These are phyloP conservation scores for Talaromyces sp. DNA, from an alignment of 2,329 filamentous ascomycete genomes.

Conservation along the genomic window DNA sequence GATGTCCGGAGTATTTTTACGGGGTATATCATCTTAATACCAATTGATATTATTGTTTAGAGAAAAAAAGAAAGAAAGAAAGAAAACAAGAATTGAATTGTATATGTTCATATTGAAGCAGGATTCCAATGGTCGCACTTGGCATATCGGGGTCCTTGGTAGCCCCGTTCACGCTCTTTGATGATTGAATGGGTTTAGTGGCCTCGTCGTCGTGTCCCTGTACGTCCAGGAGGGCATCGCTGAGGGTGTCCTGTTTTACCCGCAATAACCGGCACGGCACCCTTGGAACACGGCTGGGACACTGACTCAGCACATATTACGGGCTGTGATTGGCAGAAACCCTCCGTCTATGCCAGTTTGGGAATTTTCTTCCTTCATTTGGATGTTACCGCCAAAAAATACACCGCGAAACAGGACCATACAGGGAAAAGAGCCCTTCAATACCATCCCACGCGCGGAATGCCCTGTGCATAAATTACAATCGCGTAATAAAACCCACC, in stretches of 20 bases:
- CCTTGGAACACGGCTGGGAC: constrained; percentile 15
- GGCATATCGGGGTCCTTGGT: no score
- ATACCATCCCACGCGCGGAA: not conserved
- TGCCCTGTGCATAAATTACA: not conserved
- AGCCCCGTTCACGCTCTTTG: no score
- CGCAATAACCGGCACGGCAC: constrained; percentile 11
- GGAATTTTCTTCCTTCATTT: constrained; percentile 23
- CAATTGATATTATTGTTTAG: no score
- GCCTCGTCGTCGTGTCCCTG: no score
- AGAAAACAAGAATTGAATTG: no score
- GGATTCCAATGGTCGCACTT: no score
- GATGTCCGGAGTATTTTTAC: not conserved
- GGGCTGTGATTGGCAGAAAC: constrained; percentile 16
- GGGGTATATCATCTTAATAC: not conserved
- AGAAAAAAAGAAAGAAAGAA: no score
- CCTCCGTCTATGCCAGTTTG: constrained; percentile 13
- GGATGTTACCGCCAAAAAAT: constrained; percentile 1
- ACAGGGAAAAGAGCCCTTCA: not conserved
- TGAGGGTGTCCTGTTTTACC: constrained; percentile 6
- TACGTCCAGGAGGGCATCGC: no score
- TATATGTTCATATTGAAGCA: no score
- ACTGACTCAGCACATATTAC: constrained; percentile 16
- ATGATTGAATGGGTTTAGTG: no score
- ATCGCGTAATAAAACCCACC: not conserved
- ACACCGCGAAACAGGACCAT: not conserved